phyloP scores from a whole-genome alignment of 2,329 filamentous ascomycete species.

The Neofusicoccum sp. region DNA sequence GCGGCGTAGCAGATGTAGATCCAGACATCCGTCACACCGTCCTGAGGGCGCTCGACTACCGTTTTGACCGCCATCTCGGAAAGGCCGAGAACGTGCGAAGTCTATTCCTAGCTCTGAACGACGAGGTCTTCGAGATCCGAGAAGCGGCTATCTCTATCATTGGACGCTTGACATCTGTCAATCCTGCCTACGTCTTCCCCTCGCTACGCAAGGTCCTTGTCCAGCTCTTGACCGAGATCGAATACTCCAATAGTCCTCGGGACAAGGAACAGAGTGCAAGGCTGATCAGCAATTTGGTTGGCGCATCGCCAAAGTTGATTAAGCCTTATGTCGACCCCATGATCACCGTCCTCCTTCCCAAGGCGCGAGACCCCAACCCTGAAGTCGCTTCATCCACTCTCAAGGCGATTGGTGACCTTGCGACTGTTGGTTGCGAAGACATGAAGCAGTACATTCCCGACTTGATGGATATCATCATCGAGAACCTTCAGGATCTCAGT shows the following conservation, averaged over 20 bases:
- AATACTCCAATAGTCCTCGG: constrained; percentile 88
- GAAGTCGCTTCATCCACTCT: constrained; percentile 94
- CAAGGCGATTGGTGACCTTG: constrained; percentile 89
- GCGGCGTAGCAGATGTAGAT: constrained; percentile 87
- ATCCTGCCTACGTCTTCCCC: constrained; percentile 96
- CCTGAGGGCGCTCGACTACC: constrained; percentile 81
- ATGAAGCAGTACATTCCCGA: constrained; percentile 90
- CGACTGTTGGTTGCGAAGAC: constrained; percentile 88
- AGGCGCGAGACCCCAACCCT: constrained; percentile 79
- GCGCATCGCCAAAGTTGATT: constrained; percentile 88
- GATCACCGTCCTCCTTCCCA: constrained; percentile 89
- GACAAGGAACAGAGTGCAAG: constrained; percentile 97
- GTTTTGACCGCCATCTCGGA: constrained; percentile 94
- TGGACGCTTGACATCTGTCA: constrained; percentile 83
- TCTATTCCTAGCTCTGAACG: constrained; percentile 91
- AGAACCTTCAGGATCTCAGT: constrained; percentile 89
- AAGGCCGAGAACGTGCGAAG: constrained; percentile 97
- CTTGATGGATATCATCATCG: constrained; percentile 92
- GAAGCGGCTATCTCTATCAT: constrained; percentile 97
- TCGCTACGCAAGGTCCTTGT: constrained; percentile 92
- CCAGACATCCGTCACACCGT: constrained; percentile 86
- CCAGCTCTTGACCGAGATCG: constrained; percentile 91
- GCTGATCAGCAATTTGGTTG: constrained; percentile 85
- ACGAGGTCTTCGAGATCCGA: constrained; percentile 87
- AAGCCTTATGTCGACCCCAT: constrained; percentile 97